Conservation (phyloP, 2,329 filamentous ascomycete species). For the Coniochaeta pulveracea region DNA sequence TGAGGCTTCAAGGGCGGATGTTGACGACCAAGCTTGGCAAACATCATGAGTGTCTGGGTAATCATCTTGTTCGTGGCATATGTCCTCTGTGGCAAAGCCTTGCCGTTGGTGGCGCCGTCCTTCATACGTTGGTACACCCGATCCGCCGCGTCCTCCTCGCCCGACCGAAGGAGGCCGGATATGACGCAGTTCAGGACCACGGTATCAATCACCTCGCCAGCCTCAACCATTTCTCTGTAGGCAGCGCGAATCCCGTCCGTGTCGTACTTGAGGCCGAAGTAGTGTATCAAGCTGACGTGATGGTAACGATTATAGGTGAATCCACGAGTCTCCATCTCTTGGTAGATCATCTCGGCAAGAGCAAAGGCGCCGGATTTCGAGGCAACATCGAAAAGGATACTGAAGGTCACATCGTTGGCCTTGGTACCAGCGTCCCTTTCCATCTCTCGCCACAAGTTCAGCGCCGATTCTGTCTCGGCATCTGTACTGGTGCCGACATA, state of each 20-base stretch:
- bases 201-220: constrained; percentile 81
- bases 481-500: constrained; percentile 50
- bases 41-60: constrained; percentile 45
- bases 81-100: constrained; percentile 28
- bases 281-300: constrained; percentile 72
- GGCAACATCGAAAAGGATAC: constrained; percentile 82
- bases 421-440: constrained; percentile 56
- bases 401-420: constrained; percentile 75
- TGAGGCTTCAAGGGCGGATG: constrained; percentile 40
- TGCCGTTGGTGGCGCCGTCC: constrained; percentile 28
- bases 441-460: constrained; percentile 84
- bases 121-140: constrained; percentile 82
- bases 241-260: constrained; percentile 62
- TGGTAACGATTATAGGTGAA: constrained; percentile 67
- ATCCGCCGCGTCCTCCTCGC: constrained; percentile 67
- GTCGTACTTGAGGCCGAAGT: constrained; percentile 65
- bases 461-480: constrained; percentile 52
- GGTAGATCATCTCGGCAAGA: constrained; percentile 74
- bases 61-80: constrained; percentile 37
- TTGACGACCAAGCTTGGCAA: constrained; percentile 39
- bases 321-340: constrained; percentile 64
- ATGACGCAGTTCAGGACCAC: constrained; percentile 81
- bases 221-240: constrained; percentile 73
- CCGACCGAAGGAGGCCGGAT: constrained; percentile 61
- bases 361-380: constrained; percentile 74